phyloP scores from a whole-genome alignment of 1,139 yeast genomes.

The Citeromyces hawaiiensis region DNA sequence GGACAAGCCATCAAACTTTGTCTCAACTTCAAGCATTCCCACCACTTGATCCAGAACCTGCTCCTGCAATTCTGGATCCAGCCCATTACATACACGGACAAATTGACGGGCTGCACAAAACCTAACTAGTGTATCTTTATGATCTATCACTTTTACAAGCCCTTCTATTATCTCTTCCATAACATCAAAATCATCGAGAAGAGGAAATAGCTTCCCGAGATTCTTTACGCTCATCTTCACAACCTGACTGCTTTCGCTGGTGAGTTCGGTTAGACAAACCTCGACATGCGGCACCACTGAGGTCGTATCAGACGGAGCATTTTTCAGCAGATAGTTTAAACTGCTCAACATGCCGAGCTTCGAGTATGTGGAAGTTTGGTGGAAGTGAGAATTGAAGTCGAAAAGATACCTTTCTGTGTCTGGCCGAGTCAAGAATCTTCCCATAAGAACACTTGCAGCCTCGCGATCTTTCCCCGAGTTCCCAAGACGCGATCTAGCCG shows the following conservation, averaged over 20 bases:
- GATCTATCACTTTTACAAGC: conserved; percentile 17
- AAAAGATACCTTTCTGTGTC: conserved; percentile 13
- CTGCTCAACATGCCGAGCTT: conserved; percentile 4
- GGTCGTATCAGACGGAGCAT: conserved; percentile 2
- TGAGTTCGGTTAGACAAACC: background rate
- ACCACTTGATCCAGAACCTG: conserved; percentile 21
- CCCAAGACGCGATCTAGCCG: conserved; percentile 21
- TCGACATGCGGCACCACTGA: background rate
- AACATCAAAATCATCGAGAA: conserved; percentile 14
- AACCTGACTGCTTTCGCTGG: conserved; percentile 4
- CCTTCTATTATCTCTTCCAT: conserved; percentile 28
- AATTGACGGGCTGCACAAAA: conserved; percentile 31
- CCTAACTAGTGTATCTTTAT: conserved; percentile 25
- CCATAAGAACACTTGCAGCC: conserved; percentile 26
- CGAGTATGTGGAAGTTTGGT: conserved; percentile 8
- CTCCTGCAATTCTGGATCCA: conserved; percentile 16
- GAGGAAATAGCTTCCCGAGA: conserved; percentile 20
- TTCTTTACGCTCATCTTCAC: conserved; percentile 18
- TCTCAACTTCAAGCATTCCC: conserved; percentile 13
- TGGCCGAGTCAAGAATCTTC: conserved; percentile 24
- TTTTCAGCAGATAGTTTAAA: conserved; percentile 4
- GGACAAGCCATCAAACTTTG: conserved; percentile 3
- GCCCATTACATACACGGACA: conserved; percentile 20
- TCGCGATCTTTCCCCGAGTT: conserved; percentile 33
- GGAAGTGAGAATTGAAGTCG: background rate